Percentiles rank a stretch among this genome's conserved stretches.
phyloP scores from a whole-genome alignment of 441 rosid genomes.

The Corymbia citriodora region DNA sequence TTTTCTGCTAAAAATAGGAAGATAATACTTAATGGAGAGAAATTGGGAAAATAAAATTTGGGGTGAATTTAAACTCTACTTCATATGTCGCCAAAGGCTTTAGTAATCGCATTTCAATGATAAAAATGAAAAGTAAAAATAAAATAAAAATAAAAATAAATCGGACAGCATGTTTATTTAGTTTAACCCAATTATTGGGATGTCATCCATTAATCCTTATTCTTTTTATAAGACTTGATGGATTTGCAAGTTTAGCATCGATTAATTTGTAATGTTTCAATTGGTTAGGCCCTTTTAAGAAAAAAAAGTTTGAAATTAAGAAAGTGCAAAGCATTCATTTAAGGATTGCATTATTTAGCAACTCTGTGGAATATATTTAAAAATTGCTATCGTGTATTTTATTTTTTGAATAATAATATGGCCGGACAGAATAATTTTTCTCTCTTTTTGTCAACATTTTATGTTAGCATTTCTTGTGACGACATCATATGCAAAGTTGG shows the following conservation, averaged over 20 bases:
- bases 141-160: not conserved
- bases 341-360: not conserved
- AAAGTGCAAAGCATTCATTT: not conserved
- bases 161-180: accelerated
- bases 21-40: not conserved
- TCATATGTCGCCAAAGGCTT: not conserved
- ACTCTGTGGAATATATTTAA: not conserved
- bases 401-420: not conserved
- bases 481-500: not conserved
- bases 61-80: not conserved
- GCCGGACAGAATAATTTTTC: not conserved
- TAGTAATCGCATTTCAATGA: not conserved
- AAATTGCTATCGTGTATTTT: not conserved
- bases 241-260: not conserved
- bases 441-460: not conserved
- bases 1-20: not conserved
- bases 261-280: not conserved
- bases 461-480: not conserved
- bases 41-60: not conserved
- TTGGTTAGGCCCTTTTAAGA: not conserved
- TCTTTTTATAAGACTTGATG: not conserved
- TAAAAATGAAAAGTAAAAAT: not conserved
- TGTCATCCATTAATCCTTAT: not conserved
- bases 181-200: not conserved
- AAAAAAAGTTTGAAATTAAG: not conserved